A percentile compares a stretch with the other conserved stretches of the same genome.
phyloP scores from a whole-genome alignment of 2,329 filamentous ascomycete species.

The Talaromyces sp. region DNA sequence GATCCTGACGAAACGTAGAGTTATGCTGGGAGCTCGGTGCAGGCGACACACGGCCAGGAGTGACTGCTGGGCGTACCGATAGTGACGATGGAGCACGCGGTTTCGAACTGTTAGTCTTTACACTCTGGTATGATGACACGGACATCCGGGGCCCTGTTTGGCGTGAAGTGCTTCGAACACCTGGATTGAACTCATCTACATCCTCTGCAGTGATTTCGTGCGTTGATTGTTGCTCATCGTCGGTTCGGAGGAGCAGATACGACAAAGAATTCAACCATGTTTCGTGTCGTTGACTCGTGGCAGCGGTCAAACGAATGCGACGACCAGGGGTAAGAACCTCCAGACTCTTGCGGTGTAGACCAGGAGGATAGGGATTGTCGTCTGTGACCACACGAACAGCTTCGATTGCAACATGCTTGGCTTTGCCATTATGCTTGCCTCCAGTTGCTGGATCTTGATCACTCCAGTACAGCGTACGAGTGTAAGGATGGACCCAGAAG shows the following conservation, averaged over 20 bases:
- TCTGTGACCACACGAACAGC: constrained; percentile 88
- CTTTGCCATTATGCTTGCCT: constrained; percentile 70
- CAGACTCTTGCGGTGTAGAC: constrained; percentile 89
- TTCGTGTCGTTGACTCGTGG: constrained; percentile 90
- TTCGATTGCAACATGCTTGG: constrained; percentile 91
- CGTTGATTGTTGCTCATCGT: constrained; percentile 55
- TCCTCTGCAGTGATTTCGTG: constrained; percentile 58
- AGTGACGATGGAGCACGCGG: constrained; percentile 38
- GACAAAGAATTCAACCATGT: constrained; percentile 98
- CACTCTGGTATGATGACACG: constrained; percentile 76
- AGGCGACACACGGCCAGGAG: constrained; percentile 36
- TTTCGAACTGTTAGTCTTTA: constrained; percentile 65
- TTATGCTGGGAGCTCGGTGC: constrained; percentile 34
- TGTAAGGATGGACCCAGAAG: constrained; percentile 99
- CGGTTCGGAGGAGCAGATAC: constrained; percentile 79
- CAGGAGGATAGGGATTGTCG: constrained; percentile 92
- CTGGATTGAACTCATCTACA: constrained; percentile 78
- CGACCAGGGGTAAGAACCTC: constrained; percentile 85
- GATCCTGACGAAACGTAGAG: constrained; percentile 34
- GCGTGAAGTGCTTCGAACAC: constrained; percentile 53
- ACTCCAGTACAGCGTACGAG: constrained; percentile 94
- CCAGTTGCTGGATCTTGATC: constrained; percentile 78
- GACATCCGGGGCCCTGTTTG: constrained; percentile 57
- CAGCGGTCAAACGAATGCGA: constrained; percentile 88
- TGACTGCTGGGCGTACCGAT: constrained; percentile 37